Base-by-base conservation (phyloP, 2,329 filamentous ascomycete species). In the Talaromyces albobiverticillius region DNA sequence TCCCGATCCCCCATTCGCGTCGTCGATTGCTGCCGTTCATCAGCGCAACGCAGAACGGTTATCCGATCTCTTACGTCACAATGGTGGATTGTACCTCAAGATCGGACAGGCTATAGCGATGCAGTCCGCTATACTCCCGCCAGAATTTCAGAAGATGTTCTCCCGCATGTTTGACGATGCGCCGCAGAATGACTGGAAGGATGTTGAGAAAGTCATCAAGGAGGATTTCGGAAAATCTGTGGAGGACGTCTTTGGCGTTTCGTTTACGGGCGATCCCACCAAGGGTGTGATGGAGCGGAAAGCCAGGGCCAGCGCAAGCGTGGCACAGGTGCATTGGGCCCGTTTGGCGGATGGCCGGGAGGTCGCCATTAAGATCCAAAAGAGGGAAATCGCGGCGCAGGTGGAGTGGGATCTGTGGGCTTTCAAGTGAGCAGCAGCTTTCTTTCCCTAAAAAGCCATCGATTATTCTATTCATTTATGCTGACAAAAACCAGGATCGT, bases 21-120 rank as follows among this genome's bases (percentile, higher is more conserved):
- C 86, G 48, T 86, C 84, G 18, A 84, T 95, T 38, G 80, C 83
- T 40, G 89, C 90, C 55, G 75, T 97, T 48, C 94, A 99, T 72
- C 77, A 81, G 34, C 86, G 94, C 57, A 95, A 88, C 67, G 94
- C 94, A 0, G 84, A 91, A 74, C 81, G 89, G 23, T 76, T 97
- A 34, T 95, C 90, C 57, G 80, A 93, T 26, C 76, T 99, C 58
- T 79, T 97, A 61, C 82, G 89, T 23, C 77, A 83, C 53, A 99
- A 99, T 79, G 93, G 94, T 57, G 94, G 94, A 0, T 74, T 99
- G 16, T 99, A 97, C 68, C 79, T 97, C 67, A 99, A 99, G 80
- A 96, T 99, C 55, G 94, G 94, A 0, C 94, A 99, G 78, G 94
- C 94, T 4, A 93, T 99, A 61, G 94, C 93, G 13, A 97, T 97